Evolutionary conservation across 306 rosid species (phyloP).

Genomic region (Cercis canadensis): DNA sequence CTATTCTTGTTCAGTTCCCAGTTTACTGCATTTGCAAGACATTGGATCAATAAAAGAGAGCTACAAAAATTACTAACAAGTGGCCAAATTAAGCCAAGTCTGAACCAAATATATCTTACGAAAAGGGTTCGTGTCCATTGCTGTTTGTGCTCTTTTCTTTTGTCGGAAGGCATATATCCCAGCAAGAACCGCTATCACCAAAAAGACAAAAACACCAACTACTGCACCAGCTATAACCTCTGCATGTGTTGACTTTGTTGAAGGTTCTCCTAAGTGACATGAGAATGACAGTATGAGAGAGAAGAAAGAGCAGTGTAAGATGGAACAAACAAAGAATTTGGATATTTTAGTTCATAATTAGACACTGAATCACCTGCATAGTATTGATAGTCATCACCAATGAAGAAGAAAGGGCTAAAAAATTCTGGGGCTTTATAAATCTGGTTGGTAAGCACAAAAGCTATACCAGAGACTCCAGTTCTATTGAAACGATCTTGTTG

Average conservation of each 20-base stretch:
- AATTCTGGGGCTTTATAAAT: conserved; percentile 46
- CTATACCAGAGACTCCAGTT: conserved; percentile 47
- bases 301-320: conserved; percentile 24
- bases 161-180: conserved; percentile 65
- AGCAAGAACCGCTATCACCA: conserved; percentile 57
- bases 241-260: conserved; percentile 34
- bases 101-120: conserved; percentile 40
- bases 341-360: conserved; percentile 18
- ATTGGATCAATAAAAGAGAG: conserved; percentile 26
- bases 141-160: conserved; percentile 54
- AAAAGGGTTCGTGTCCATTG: conserved; percentile 55
- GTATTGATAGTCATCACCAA: conserved; percentile 20
- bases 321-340: conserved; percentile 18
- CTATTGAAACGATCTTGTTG: conserved; percentile 56
- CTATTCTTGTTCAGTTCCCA: conserved; percentile 57
- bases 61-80: conserved; percentile 13
- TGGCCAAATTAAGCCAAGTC: conserved; percentile 25
- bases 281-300: conserved; percentile 21
- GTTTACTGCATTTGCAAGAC: conserved; percentile 47
- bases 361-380: conserved; percentile 48
- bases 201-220: conserved; percentile 56
- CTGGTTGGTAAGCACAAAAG: conserved; percentile 67
- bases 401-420: conserved; percentile 63
- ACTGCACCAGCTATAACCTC: conserved; percentile 65
- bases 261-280: conserved; percentile 23